Percentiles rank a stretch among this genome's conserved stretches.
phyloP scores from a whole-genome alignment of 768 basidiomycete genomes.

The Paxillus rubicundulus region DNA sequence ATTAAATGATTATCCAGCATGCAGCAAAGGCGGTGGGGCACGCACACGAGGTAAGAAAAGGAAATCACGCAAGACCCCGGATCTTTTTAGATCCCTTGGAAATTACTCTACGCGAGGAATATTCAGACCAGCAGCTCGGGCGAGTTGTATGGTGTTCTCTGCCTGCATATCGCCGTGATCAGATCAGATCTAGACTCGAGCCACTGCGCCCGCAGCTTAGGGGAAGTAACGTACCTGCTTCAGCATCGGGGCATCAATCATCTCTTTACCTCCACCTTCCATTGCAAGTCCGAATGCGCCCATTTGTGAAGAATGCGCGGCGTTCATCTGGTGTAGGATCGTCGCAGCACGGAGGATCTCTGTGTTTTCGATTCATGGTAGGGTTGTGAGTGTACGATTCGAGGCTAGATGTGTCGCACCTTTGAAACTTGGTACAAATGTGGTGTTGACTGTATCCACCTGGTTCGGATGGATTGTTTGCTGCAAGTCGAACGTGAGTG shows the following conservation, averaged over 20 bases:
- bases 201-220: neutral
- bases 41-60: too few species aligned
- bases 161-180: constrained; percentile 33
- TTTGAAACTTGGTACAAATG: constrained; percentile 71
- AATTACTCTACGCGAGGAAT: constrained; percentile 44
- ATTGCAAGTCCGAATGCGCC: constrained; percentile 76
- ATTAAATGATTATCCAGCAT: too few species aligned
- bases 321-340: constrained; percentile 65
- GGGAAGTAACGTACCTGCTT: constrained; percentile 48
- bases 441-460: constrained; percentile 69
- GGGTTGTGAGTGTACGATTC: neutral
- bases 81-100: neutral
- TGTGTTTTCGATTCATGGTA: constrained; percentile 24
- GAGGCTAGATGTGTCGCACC: constrained; percentile 40
- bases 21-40: too few species aligned
- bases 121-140: constrained; percentile 51
- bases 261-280: constrained; percentile 56
- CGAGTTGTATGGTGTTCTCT: constrained; percentile 50
- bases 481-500: constrained; percentile 36
- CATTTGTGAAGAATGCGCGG: constrained; percentile 47
- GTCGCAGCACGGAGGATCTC: constrained; percentile 76
- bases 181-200: neutral
- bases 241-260: constrained; percentile 92
- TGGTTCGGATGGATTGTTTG: constrained; percentile 95
- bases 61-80: too few species aligned